Evolutionary conservation across 306 rosid genomes (phyloP), one percentile per base, ranked within the genome.

Genomic region (Rubus idaeus): DNA sequence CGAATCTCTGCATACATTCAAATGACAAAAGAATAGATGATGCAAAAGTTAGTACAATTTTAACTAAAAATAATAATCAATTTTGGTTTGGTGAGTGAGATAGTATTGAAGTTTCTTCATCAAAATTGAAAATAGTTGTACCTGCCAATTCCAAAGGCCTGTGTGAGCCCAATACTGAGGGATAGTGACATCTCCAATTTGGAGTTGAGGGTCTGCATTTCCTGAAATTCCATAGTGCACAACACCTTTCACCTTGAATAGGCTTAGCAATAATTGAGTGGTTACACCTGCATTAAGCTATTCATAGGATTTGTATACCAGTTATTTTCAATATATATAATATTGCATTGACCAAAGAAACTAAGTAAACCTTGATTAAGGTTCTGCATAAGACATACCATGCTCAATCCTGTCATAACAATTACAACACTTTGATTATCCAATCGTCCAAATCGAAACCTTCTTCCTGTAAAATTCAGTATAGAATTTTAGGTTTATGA

Each of bases 81-180:
- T 5, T 3, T 35, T 35, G 42, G 18, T 13, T 8, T 12, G 68
- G n/a, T 23, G 40, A 60, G 26, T 39, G 26, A 64, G 45, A 64
- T 1, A 16, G 16, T 17, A 10, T 3, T 3, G 30, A 39, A 17
- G 21, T 17, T 39, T 8, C 37, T 61, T 64, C 23, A 14, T 64
- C 69, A 63, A 11, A 64, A 37, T 4, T 66, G 50, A 42, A 70
- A 30, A 70, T 44, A 23, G 1, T 10, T 8, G 16, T 84, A 92
- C 93, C 98, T 93, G 96, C 98, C 96, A 91, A 77, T 87, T 85
- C 97, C 96, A 91, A 18, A 86, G 92, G 60, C 93, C 96, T 9
- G 88, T 80, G n/a, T 93, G 98, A 9, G 96, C 93, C 97, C 96
- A 89, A 67, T 62, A 84, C 26, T 76, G 87, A 5, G 97, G 97